Evolutionary conservation across 495 filamentous ascomycete species (phyloP), one percentile per base, ranked within the genome.

Genomic region (Trypethelium eluteriae): DNA sequence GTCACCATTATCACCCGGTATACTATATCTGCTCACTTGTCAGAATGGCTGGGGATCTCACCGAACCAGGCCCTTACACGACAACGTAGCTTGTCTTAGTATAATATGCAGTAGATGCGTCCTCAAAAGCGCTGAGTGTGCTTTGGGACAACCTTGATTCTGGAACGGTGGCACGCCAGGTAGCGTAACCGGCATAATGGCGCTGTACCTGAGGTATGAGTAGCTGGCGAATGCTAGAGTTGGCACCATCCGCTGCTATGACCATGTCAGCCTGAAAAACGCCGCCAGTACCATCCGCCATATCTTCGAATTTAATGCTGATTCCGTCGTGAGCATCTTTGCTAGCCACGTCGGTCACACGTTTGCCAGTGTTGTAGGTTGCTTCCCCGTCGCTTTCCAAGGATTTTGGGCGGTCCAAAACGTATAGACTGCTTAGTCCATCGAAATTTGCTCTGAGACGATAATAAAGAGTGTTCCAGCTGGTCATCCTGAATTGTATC

Each of bases 231-330:
- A 86, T 70, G 4, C 77, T 79, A 16, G 84, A 86, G 68, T 75
- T 79, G 0, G 82, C 78, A 2, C 84, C 84, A 73, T 87, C 84
- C 25, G 84, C 83, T 1, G 74, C 84, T 65, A 87, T 71, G 25
- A 86, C 73, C 7, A 82, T 66, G 70, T 86, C 83, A 6, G 78
- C 82, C 3, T 66, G 67, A 1, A 76, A 72, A 50, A 70, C 77
- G 41, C 75, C 73, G 25, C 68, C 68, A 34, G 74, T 76, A 18
- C 78, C 80, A 7, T 70, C 5, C 7, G 5, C n/a, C 11, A 5
- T 69, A 61, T 67, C 70, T 59, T 57, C 39, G 12, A 62, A 57
- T 14, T 38, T 68, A 65, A 67, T 69, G 5, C 57, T 64, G 7
- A 70, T 16, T 47, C 35, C 63, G 2, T 68, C 47, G 2, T 18